phyloP scores from a whole-genome alignment of 2,329 filamentous ascomycete genomes.

The Colletotrichum trifolii region DNA sequence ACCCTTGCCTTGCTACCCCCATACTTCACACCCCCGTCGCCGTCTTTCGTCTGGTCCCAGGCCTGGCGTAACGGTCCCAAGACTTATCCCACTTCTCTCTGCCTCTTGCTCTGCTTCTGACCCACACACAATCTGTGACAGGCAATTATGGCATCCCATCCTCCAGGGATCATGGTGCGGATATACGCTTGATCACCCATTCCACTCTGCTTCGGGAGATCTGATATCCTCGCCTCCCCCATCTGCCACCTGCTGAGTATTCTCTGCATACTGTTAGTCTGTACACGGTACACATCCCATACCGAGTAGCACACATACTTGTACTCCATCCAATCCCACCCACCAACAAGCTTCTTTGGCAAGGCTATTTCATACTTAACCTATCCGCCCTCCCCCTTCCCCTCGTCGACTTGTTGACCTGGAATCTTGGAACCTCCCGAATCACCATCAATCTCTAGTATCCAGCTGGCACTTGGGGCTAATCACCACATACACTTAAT shows the following conservation, averaged over 20 bases:
- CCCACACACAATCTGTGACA: constrained; percentile 68
- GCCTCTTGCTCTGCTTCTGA: constrained; percentile 41
- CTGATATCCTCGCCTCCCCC: constrained; percentile 41
- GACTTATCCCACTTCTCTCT: constrained; percentile 24
- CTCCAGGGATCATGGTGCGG: constrained; percentile 59
- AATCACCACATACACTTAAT: constrained; percentile 42
- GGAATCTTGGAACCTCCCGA: constrained; percentile 39
- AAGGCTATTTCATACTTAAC: constrained; percentile 55
- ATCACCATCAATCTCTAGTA: constrained; percentile 44
- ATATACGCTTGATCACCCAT: constrained; percentile 63
- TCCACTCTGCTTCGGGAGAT: constrained; percentile 46
- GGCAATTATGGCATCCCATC: constrained; percentile 54
- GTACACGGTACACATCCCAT: too few species aligned
- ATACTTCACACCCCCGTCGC: constrained; percentile 37
- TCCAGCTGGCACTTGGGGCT: constrained; percentile 50
- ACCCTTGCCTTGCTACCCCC: constrained; percentile 35
- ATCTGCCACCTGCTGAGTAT: constrained; percentile 22
- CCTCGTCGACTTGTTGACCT: constrained; percentile 31
- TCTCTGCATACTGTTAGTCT: too few species aligned
- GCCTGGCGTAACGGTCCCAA: constrained; percentile 40
- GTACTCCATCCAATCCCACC: constrained; percentile 39
- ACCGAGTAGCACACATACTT: too few species aligned
- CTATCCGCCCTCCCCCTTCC: constrained; percentile 50
- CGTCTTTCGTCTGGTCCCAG: constrained; percentile 35
- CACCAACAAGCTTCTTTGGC: constrained; percentile 56